A percentile compares a stretch with the other conserved stretches of the same genome.
phyloP scores from a whole-genome alignment of 2,329 filamentous ascomycete species.

The Botrytis sinoallii region DNA sequence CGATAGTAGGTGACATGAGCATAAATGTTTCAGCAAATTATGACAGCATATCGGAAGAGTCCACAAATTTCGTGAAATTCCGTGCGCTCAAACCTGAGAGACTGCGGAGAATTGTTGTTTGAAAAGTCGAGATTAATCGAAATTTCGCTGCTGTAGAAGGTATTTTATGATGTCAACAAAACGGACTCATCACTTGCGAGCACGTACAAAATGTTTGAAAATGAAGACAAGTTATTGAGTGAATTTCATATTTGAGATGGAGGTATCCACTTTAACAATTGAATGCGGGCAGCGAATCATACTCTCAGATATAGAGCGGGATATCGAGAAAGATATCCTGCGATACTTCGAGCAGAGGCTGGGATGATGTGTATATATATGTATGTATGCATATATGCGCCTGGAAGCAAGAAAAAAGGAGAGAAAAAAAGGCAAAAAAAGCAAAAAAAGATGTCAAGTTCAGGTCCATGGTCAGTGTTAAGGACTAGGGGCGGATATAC shows the following conservation, averaged over 20 bases:
- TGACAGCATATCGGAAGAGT: neutral
- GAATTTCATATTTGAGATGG: neutral
- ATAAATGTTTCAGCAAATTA: neutral
- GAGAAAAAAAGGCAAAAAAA: neutral
- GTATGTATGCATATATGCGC: neutral
- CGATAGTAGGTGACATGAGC: neutral
- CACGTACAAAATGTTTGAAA: neutral
- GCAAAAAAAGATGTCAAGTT: neutral
- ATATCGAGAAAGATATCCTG: neutral
- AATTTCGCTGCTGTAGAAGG: neutral
- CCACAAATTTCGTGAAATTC: neutral
- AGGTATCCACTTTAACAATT: neutral
- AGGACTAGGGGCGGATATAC: neutral
- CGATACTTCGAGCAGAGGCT: neutral
- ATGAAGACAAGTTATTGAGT: neutral
- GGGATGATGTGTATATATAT: no score
- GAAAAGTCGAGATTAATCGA: neutral
- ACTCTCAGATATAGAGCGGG: neutral
- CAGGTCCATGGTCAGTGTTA: slow-evolving; percentile 3
- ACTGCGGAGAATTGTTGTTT: neutral
- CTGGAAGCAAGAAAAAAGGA: no score
- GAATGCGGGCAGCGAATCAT: no score
- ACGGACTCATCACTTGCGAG: neutral
- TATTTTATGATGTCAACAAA: neutral
- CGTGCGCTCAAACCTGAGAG: neutral